These are phyloP conservation scores for Leptographium wingfieldii DNA, from an alignment of 2,329 filamentous ascomycete genomes.

Conservation along the genomic window DNA sequence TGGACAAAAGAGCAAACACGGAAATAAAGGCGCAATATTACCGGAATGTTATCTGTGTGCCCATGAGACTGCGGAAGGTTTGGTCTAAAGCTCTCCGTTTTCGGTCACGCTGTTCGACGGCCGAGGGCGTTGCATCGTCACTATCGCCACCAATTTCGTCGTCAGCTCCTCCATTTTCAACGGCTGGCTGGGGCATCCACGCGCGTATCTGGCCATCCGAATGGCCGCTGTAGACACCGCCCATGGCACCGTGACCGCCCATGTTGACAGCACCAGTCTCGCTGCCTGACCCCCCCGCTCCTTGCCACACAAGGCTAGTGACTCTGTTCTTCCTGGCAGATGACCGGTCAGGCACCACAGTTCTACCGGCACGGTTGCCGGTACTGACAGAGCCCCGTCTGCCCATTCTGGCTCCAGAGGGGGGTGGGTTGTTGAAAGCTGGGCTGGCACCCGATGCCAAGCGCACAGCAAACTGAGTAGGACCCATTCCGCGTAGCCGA, in stretches of 20 bases:
- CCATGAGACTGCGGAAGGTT: conserved; percentile 66
- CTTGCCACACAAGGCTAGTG: conserved; percentile 62
- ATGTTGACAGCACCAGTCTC: conserved; percentile 44
- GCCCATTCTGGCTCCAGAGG: neutral
- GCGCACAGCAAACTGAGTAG: conserved; percentile 31
- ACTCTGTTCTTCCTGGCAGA: conserved; percentile 51
- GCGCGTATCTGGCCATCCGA: conserved; percentile 70
- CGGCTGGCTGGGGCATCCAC: conserved; percentile 52
- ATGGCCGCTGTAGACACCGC: conserved; percentile 65
- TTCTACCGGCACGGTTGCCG: conserved; percentile 7
- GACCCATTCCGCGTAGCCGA: conserved; percentile 54
- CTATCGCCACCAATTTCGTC: conserved; percentile 29
- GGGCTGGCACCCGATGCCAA: conserved; percentile 3
- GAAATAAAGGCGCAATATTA: neutral
- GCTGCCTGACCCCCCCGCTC: conserved; percentile 44
- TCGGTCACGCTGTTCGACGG: conserved; percentile 39
- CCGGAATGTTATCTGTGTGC: conserved; percentile 53
- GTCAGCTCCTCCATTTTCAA: conserved; percentile 14
- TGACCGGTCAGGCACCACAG: conserved; percentile 12
- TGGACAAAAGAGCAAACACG: neutral
- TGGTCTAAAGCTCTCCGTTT: conserved; percentile 73
- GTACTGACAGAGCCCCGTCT: neutral
- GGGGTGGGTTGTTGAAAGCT: neutral
- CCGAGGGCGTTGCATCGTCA: conserved; percentile 27
- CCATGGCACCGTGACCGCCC: conserved; percentile 39